These are phyloP conservation scores for Brettanomyces bruxellensis DNA, from an alignment of 805 yeast species.

Conservation along the genomic window DNA sequence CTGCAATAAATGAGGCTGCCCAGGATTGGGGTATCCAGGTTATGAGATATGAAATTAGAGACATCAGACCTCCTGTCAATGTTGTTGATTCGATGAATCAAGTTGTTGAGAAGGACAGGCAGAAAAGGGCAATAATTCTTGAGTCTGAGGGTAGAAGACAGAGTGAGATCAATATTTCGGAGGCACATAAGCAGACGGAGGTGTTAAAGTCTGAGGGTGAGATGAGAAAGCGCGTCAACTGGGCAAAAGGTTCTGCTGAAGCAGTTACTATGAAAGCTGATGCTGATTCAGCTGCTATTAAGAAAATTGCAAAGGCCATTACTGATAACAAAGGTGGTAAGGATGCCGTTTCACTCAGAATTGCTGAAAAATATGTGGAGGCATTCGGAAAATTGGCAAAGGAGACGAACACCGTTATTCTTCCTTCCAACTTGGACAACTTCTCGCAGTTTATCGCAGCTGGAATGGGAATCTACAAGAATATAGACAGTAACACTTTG, in stretches of 20 bases:
- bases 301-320: conserved; percentile 57
- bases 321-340: conserved; percentile 58
- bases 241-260: conserved; percentile 68
- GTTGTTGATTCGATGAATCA: conserved; percentile 88
- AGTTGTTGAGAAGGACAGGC: conserved; percentile 80
- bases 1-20: conserved; percentile 79
- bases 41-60: conserved; percentile 78
- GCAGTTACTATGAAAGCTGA: conserved; percentile 55
- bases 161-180: conserved; percentile 73
- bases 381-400: conserved; percentile 79
- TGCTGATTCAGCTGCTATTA: conserved; percentile 69
- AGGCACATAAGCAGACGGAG: conserved; percentile 64
- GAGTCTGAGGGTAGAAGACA: conserved; percentile 82
- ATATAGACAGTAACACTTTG: conserved; percentile 25
- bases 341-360: conserved; percentile 69
- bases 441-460: conserved; percentile 66
- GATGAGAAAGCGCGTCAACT: conserved; percentile 51
- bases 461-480: conserved; percentile 64
- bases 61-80: conserved; percentile 78
- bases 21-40: conserved; percentile 80
- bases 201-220: conserved; percentile 72
- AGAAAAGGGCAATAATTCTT: conserved; percentile 79
- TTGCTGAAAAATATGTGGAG: conserved; percentile 77
- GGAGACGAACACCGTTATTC: conserved; percentile 67
- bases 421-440: conserved; percentile 71